phyloP scores from a whole-genome alignment of 768 basidiomycete genomes.

The Leccinum fibrillosum region DNA sequence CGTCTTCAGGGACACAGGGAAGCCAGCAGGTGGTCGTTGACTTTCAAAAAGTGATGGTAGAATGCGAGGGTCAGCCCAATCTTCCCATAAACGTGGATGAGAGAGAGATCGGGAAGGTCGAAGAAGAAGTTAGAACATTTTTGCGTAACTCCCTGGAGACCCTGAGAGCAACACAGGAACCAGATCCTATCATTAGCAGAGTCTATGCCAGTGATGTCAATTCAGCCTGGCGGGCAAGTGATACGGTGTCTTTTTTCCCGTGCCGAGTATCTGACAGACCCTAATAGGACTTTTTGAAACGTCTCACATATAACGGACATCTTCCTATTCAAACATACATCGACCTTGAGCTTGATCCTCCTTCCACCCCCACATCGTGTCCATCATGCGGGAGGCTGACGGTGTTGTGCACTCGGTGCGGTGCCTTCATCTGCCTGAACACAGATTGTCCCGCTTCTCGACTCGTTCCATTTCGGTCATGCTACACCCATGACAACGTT shows the following conservation, averaged over 20 bases:
- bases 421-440: conserved; percentile 17
- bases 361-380: neutral
- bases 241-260: too few species aligned
- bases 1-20: neutral
- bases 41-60: conserved; percentile 13
- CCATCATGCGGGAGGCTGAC: conserved; percentile 1
- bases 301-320: conserved; percentile 11
- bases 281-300: conserved; percentile 16
- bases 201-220: too few species aligned
- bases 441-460: conserved; percentile 15
- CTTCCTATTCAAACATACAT: neutral
- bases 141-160: neutral
- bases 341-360: neutral
- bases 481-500: conserved; percentile 8
- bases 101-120: conserved; percentile 10
- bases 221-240: too few species aligned
- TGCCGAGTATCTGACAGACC: neutral
- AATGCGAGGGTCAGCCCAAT: conserved; percentile 10
- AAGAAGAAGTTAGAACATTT: neutral
- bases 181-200: too few species aligned
- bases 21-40: conserved; percentile 15
- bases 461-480: conserved; percentile 15
- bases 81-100: conserved; percentile 17
- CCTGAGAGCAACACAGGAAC: neutral
- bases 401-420: conserved; percentile 1